Conservation (phyloP, 2,329 filamentous ascomycete genomes). For the Trichoderma lentiforme region DNA sequence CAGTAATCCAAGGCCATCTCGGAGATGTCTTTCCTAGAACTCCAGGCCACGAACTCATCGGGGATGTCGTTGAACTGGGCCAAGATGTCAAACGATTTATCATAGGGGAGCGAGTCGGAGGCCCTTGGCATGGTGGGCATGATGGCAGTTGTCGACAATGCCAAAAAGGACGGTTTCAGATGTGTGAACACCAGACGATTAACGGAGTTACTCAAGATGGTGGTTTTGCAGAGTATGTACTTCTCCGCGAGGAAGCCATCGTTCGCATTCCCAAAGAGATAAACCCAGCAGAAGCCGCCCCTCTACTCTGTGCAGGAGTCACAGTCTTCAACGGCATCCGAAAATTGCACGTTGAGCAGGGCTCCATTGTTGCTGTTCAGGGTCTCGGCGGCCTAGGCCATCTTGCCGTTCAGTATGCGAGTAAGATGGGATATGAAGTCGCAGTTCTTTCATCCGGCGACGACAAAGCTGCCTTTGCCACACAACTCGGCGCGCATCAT, state of each 20-base stretch:
- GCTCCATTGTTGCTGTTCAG: neutral
- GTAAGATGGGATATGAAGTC: conserved; percentile 71
- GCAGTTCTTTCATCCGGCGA: conserved; percentile 64
- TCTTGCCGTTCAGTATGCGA: conserved; percentile 31
- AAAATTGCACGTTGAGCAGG: neutral
- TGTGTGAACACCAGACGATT: neutral
- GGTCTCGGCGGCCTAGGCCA: conserved; percentile 38
- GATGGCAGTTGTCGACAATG: neutral
- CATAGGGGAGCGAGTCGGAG: neutral
- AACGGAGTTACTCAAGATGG: neutral
- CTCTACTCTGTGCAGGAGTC: neutral
- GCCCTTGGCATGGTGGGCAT: neutral
- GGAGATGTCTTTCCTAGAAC: neutral
- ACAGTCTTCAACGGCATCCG: neutral
- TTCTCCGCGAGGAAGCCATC: neutral
- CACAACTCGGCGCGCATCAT: conserved; percentile 41
- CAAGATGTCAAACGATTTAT: neutral
- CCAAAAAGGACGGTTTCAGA: neutral
- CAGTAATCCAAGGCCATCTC: neutral
- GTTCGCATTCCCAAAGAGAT: neutral
- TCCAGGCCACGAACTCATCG: neutral
- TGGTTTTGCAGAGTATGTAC: neutral
- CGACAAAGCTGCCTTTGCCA: conserved; percentile 66
- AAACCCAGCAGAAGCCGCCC: neutral
- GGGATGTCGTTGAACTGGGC: neutral